Percentiles rank a stretch among this genome's conserved stretches.
These are phyloP conservation scores for Lyophyllum decastes DNA, from an alignment of 768 basidiomycete genomes.

Conservation along the genomic window DNA sequence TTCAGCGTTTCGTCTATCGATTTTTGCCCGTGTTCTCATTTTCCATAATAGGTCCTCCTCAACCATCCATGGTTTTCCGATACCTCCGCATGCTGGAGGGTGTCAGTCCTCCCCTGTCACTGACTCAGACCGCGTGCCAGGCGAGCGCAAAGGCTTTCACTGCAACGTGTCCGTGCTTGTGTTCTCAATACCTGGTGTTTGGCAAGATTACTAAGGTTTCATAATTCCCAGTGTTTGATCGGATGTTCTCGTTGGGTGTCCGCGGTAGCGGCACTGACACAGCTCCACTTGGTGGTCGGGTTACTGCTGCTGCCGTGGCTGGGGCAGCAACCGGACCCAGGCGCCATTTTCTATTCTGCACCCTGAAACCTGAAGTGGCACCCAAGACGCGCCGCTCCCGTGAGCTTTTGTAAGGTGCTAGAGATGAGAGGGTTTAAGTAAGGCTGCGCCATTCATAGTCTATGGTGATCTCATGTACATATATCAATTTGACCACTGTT, in stretches of 20 bases:
- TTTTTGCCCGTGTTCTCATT: neutral
- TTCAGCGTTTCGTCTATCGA: neutral
- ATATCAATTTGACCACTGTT: neutral
- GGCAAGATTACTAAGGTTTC: conserved; percentile 3
- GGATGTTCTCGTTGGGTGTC: conserved; percentile 86
- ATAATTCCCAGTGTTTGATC: conserved; percentile 67
- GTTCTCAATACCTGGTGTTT: neutral
- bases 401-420: conserved; percentile 14
- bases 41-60: conserved; percentile 62
- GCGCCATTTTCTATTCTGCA: conserved; percentile 84
- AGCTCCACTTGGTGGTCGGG: conserved; percentile 60
- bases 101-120: conserved; percentile 82
- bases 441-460: neutral
- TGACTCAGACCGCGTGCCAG: conserved; percentile 88
- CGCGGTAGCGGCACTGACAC: conserved; percentile 74
- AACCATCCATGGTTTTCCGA: conserved; percentile 91
- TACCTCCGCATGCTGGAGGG: conserved; percentile 91
- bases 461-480: neutral
- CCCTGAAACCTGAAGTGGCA: conserved; percentile 60
- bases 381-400: conserved; percentile 35
- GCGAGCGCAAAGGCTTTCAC: conserved; percentile 87
- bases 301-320: conserved; percentile 64
- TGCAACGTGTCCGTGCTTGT: conserved; percentile 66
- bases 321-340: conserved; percentile 70
- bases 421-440: neutral